These are phyloP conservation scores for Xylariales sp. DNA, from an alignment of 2,329 filamentous ascomycete genomes.

Conservation along the genomic window DNA sequence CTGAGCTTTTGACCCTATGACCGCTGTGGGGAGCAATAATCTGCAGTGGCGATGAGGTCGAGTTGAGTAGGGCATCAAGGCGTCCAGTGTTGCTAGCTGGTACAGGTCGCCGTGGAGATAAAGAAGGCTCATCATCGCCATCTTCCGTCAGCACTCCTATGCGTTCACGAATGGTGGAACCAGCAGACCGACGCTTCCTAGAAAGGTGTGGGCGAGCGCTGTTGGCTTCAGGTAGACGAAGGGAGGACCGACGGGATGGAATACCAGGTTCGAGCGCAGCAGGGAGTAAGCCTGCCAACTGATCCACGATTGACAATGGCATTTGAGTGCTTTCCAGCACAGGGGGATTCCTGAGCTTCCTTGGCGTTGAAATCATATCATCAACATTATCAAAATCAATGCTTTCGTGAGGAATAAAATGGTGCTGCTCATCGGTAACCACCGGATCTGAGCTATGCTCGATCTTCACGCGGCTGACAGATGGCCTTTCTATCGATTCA, in stretches of 20 bases:
- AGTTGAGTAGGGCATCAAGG: slow-evolving; percentile 18
- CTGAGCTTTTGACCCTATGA: slow-evolving; percentile 1
- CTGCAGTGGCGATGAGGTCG: slow-evolving; percentile 11
- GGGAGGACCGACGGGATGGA: too few relatives aligned
- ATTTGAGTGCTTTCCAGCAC: too few relatives aligned
- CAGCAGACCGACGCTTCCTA: too few relatives aligned
- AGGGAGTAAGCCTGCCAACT: too few relatives aligned
- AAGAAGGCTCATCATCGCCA: slow-evolving; percentile 7
- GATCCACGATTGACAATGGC: not conserved
- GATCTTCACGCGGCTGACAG: slow-evolving; percentile 33
- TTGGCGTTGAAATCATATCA: slow-evolving; percentile 36
- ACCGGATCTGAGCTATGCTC: slow-evolving; percentile 32
- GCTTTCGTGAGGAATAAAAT: slow-evolving; percentile 46
- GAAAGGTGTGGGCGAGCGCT: too few relatives aligned
- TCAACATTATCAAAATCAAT: slow-evolving; percentile 55
- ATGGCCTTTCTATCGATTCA: slow-evolving; percentile 15
- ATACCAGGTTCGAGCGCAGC: too few relatives aligned
- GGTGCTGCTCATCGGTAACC: slow-evolving; percentile 17
- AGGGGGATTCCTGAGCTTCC: slow-evolving; percentile 32
- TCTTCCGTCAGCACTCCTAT: slow-evolving; percentile 20
- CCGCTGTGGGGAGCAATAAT: slow-evolving; percentile 2
- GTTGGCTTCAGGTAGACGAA: too few relatives aligned
- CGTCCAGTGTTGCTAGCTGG: slow-evolving; percentile 7
- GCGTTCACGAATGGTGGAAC: slow-evolving; percentile 10
- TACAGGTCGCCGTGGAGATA: not conserved